Conservation (phyloP, 768 basidiomycete genomes). For the Asterophora lycoperdoides region DNA sequence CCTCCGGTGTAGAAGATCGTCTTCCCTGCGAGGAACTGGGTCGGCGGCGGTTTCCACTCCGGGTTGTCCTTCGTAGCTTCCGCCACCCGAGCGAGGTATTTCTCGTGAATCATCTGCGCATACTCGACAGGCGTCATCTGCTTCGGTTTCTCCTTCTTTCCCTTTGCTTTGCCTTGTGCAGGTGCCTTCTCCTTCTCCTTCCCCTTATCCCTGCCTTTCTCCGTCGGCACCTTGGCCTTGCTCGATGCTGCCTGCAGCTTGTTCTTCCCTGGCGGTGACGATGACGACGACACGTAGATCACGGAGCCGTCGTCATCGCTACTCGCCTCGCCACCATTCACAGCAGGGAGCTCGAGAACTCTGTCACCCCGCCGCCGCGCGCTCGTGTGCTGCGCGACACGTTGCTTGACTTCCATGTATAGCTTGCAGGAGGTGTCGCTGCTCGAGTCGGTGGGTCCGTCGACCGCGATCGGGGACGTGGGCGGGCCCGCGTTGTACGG, state of each 20-base stretch:
- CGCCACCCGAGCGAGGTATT: constrained; percentile 32
- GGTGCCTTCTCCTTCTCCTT: neutral
- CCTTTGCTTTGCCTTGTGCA: constrained; percentile 17
- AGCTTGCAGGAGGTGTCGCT: constrained; percentile 24
- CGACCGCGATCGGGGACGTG: constrained; percentile 31
- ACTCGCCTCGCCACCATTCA: too few relatives aligned
- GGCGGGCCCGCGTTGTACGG: constrained; percentile 14
- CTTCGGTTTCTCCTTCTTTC: constrained; percentile 36
- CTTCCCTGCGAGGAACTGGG: constrained; percentile 45
- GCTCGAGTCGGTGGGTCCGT: neutral
- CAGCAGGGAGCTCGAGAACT: constrained; percentile 20
- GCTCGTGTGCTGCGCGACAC: constrained; percentile 29
- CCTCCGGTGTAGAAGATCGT: constrained; percentile 56
- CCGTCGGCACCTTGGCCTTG: neutral
- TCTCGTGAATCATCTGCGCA: constrained; percentile 44
- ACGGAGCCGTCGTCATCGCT: constrained; percentile 24
- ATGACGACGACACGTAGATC: constrained; percentile 30
- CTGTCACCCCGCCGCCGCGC: constrained; percentile 28
- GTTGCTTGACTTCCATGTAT: constrained; percentile 30
- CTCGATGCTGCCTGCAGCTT: neutral
- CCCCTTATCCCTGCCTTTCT: constrained; percentile 14
- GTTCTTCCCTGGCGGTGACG: constrained; percentile 15
- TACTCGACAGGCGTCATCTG: constrained; percentile 49
- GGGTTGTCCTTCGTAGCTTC: constrained; percentile 16
- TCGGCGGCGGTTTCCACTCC: constrained; percentile 9